Evolutionary conservation across 805 yeast genomes (phyloP).

Genomic region (Lachancea nothofagi): DNA sequence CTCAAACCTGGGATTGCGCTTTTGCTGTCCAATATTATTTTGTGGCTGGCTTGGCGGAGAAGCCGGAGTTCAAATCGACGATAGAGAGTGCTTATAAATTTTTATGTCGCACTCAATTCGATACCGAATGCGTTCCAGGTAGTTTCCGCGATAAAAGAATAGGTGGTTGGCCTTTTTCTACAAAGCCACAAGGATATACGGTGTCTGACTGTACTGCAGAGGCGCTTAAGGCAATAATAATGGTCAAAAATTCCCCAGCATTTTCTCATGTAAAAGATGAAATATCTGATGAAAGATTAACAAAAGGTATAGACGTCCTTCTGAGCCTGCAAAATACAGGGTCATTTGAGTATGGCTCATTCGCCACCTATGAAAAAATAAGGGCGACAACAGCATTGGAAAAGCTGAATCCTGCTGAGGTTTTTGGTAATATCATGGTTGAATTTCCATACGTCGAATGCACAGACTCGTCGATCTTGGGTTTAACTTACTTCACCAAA

Average conservation of each 20-base stretch:
- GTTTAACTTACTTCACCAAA: constrained; percentile 70
- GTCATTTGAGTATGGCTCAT: constrained; percentile 79
- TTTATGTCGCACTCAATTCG: constrained; percentile 77
- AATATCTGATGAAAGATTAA: constrained; percentile 49
- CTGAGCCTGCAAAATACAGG: constrained; percentile 74
- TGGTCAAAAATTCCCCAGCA: constrained; percentile 68
- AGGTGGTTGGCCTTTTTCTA: constrained; percentile 96
- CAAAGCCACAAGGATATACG: constrained; percentile 92
- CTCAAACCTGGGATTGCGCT: constrained; percentile 95
- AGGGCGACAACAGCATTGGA: constrained; percentile 77
- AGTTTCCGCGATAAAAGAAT: constrained; percentile 74
- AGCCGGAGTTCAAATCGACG: constrained; percentile 57
- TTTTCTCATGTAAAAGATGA: constrained; percentile 45
- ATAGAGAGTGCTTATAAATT: constrained; percentile 66
- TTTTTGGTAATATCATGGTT: constrained; percentile 96
- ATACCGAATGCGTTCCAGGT: constrained; percentile 68
- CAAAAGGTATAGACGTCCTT: constrained; percentile 70
- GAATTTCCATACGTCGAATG: constrained; percentile 98
- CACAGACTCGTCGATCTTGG: constrained; percentile 90
- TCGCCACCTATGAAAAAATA: constrained; percentile 84
- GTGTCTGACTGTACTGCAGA: constrained; percentile 98
- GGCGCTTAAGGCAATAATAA: constrained; percentile 84
- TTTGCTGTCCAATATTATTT: constrained; percentile 82
- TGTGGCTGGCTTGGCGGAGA: constrained; percentile 69
- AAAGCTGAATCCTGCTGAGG: constrained; percentile 89